Evolutionary conservation across 2,329 filamentous ascomycete genomes (phyloP), one percentile per base, ranked within the genome.

Genomic region (Colletotrichum scovillei): DNA sequence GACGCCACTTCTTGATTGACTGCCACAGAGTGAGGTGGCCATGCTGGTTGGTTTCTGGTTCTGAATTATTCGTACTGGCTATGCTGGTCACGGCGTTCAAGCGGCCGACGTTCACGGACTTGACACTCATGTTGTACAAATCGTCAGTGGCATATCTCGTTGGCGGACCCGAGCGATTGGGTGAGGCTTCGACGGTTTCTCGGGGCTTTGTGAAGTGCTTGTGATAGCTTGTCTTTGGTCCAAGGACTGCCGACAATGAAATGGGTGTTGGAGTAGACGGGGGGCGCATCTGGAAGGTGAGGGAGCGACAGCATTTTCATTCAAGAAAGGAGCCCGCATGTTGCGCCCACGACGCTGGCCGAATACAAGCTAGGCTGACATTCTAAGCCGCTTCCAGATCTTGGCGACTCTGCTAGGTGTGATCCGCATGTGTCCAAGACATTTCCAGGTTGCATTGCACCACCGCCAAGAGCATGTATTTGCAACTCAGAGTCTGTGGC

Each of bases 1-100:
- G 77, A 16, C 70, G 69, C 76, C 76, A 79, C 60, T 76, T 78
- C 64, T 74, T 76, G 46, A 77, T 64, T 28, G 78, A 77, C n/a
- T 78, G 76, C 75, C 74, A 77, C n/a, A 76, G 59, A 5, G 70
- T 76, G 32, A 76, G 69, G 69, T 75, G 69, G 52, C 57, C 63
- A 63, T 70, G 73, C 19, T 63, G 60, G 69, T 76, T 76, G 2
- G 62, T 64, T 24, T 76, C 71, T 28, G 52, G 62, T 24, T 59
- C 59, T 24, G 71, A 60, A 24, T 24, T 65, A 52, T 24, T 57
- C 28, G 67, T 69, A 35, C 59, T 69, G 49, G 67, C 53, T 49
- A 60, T 62, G 62, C 67, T 73, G 49, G 26, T 64, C 30, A 70
- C 67, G 22, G 56, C 35, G 22, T 71, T 24, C 16, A 71, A 22